Evolutionary conservation across 2,329 filamentous ascomycete species (phyloP).

Genomic region (Colletotrichum liriopes): DNA sequence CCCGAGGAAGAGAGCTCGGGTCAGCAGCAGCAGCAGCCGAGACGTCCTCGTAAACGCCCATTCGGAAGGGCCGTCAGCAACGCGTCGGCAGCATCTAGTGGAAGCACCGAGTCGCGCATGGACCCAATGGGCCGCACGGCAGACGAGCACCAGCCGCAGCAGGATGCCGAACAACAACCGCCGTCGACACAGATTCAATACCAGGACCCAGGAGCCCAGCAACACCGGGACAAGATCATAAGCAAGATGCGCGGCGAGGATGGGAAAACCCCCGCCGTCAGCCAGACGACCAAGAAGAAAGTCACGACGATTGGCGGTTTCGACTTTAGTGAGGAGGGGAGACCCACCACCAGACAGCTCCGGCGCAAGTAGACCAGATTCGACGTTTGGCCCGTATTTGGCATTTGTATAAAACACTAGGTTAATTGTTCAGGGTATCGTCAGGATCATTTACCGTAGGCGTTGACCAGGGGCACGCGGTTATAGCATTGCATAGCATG

Average conservation of each 20-base stretch:
- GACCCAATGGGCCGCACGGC: constrained; percentile 41
- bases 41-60: constrained; percentile 61
- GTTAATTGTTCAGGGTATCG: not conserved
- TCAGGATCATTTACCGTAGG: constrained; percentile 4
- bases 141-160: constrained; percentile 21
- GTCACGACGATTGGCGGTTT: constrained; percentile 29
- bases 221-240: constrained; percentile 61
- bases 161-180: constrained; percentile 42
- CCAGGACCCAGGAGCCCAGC: constrained; percentile 64
- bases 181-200: constrained; percentile 70
- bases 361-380: constrained; percentile 17
- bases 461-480: not conserved
- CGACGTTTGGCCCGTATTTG: not conserved
- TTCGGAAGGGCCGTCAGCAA: constrained; percentile 74
- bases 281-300: constrained; percentile 19
- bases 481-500: constrained; percentile 34
- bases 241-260: constrained; percentile 56
- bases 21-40: constrained; percentile 20
- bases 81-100: constrained; percentile 66
- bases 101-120: constrained; percentile 56
- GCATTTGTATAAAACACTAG: constrained; percentile 8
- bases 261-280: not conserved
- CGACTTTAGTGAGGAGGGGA: constrained; percentile 27
- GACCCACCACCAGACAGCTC: constrained; percentile 22
- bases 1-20: constrained; percentile 42